Evolutionary conservation across 2,329 filamentous ascomycete genomes (phyloP).

Genomic region (Cadophora malorum): DNA sequence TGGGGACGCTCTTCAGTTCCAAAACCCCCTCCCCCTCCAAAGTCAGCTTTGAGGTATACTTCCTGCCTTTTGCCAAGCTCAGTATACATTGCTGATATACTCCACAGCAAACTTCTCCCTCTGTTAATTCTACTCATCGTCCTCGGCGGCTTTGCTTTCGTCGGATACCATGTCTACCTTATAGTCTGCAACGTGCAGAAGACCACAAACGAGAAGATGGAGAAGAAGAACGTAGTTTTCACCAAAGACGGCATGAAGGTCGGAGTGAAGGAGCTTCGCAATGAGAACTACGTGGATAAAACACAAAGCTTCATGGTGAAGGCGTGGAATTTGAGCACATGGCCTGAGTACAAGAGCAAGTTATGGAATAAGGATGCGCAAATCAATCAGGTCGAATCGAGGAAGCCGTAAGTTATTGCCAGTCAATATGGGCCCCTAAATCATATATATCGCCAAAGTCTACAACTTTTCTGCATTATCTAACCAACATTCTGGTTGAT

Average conservation of each 20-base stretch:
- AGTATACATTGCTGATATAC: conserved; percentile 18
- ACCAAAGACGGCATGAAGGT: conserved; percentile 77
- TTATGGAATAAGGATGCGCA: conserved; percentile 47
- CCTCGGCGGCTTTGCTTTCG: conserved; percentile 63
- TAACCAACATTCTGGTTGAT: background rate
- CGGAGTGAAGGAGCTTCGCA: conserved; percentile 70
- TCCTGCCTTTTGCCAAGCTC: background rate
- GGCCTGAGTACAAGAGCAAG: conserved; percentile 45
- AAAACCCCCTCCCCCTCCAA: conserved; percentile 42
- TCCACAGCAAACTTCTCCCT: conserved; percentile 62
- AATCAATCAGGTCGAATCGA: conserved; percentile 28
- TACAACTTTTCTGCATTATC: background rate
- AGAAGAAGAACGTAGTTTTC: conserved; percentile 76
- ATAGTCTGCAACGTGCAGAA: conserved; percentile 70
- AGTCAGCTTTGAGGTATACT: conserved; percentile 45
- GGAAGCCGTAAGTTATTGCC: conserved; percentile 41
- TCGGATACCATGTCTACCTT: conserved; percentile 76
- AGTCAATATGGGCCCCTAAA: background rate
- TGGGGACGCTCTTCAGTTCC: conserved; percentile 43
- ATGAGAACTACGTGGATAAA: conserved; percentile 74
- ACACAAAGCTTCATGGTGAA: conserved; percentile 74
- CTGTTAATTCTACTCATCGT: conserved; percentile 68
- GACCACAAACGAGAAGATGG: conserved; percentile 72
- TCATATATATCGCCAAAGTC: background rate
- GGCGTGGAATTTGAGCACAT: conserved; percentile 64